These are phyloP conservation scores for Pleoardoris graminearum DNA, from an alignment of 2,329 filamentous ascomycete genomes.

Conservation along the genomic window DNA sequence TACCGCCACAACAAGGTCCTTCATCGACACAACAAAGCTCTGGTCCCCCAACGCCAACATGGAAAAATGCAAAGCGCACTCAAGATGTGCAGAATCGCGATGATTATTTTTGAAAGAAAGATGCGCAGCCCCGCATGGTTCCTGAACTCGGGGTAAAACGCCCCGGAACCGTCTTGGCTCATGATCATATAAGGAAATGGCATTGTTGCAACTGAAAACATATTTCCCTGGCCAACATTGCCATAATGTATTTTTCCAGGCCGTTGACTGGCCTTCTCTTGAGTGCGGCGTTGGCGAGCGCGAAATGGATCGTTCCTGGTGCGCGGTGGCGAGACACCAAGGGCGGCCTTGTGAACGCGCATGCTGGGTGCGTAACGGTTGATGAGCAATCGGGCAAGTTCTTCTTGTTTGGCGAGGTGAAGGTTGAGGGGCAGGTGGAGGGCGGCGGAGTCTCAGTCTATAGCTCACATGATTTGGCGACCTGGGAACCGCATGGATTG, in stretches of 20 bases:
- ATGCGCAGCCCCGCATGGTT: conserved; percentile 33
- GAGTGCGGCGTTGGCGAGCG: conserved; percentile 27
- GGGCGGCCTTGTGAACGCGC: conserved; percentile 63
- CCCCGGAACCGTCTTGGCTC: conserved; percentile 32
- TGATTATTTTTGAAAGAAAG: conserved; percentile 16
- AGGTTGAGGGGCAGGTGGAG: conserved; percentile 60
- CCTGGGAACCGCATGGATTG: conserved; percentile 61
- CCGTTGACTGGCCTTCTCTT: conserved; percentile 27
- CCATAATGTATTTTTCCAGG: conserved; percentile 23
- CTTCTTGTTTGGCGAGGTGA: conserved; percentile 66
- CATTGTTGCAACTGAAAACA: conserved; percentile 8
- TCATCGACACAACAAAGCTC: background rate
- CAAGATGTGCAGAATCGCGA: conserved; percentile 27
- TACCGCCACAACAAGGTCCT: background rate
- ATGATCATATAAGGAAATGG: conserved; percentile 2
- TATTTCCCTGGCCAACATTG: background rate
- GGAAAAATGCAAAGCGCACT: background rate
- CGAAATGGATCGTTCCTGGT: conserved; percentile 65
- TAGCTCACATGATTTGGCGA: conserved; percentile 63
- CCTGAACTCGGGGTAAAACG: conserved; percentile 30
- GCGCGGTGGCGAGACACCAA: conserved; percentile 64
- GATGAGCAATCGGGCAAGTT: conserved; percentile 59
- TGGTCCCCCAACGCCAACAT: conserved; percentile 8
- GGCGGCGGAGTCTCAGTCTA: conserved; percentile 62
- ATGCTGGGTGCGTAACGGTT: conserved; percentile 61